A percentile compares a stretch with the other conserved stretches of the same genome.
Conservation (phyloP, 2,329 filamentous ascomycete genomes). For the Aureobasidium mangrovei region DNA sequence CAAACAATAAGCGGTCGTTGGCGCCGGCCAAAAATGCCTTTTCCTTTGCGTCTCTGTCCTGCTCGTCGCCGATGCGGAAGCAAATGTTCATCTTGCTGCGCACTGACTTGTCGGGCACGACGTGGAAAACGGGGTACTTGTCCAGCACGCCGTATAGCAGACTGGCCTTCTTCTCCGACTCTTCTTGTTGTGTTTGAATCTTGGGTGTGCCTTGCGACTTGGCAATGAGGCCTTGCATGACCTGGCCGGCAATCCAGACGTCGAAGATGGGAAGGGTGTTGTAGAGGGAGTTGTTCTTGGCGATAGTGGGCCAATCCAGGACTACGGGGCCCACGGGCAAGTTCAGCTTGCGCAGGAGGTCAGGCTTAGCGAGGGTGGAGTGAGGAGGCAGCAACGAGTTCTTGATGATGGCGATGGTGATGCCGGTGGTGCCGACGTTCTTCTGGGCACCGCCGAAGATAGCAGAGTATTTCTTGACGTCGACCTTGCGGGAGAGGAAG, state of each 20-base stretch:
- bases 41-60: slow-evolving; percentile 55
- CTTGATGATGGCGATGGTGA: slow-evolving; percentile 78
- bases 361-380: slow-evolving; percentile 55
- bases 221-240: slow-evolving; percentile 65
- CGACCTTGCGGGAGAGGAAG: slow-evolving; percentile 72
- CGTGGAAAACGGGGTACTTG: slow-evolving; percentile 61
- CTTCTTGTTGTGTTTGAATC: slow-evolving; percentile 65
- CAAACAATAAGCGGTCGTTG: slow-evolving; percentile 59
- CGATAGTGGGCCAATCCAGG: slow-evolving; percentile 72
- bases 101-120: slow-evolving; percentile 66
- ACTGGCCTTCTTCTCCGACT: slow-evolving; percentile 65
- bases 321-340: slow-evolving; percentile 73
- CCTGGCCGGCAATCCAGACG: slow-evolving; percentile 82
- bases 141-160: slow-evolving; percentile 73
- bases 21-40: slow-evolving; percentile 70
- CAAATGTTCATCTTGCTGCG: slow-evolving; percentile 94
- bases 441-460: slow-evolving; percentile 93
- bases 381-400: slow-evolving; percentile 68
- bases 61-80: slow-evolving; percentile 63
- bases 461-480: slow-evolving; percentile 67
- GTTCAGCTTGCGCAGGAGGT: slow-evolving; percentile 62
- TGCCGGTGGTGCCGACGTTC: slow-evolving; percentile 78
- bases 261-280: slow-evolving; percentile 95
- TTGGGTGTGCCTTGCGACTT: slow-evolving; percentile 44
- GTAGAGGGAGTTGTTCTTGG: slow-evolving; percentile 91